Evolutionary conservation across 345 rosid species (phyloP).

Genomic region (Noccaea bulbosa): DNA sequence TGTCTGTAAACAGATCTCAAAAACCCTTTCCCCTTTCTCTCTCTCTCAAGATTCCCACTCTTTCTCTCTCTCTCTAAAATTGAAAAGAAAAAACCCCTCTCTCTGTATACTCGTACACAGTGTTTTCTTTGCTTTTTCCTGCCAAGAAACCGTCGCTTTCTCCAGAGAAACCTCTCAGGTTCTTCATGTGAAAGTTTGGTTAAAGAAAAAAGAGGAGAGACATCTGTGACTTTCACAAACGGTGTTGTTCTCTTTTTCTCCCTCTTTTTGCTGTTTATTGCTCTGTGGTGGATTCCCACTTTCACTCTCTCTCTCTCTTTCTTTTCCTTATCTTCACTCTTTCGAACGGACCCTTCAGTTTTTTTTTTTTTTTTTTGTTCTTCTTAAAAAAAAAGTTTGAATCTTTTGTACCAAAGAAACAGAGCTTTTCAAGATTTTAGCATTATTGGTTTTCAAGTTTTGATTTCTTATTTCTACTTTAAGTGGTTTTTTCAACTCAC

Average conservation of each 20-base stretch:
- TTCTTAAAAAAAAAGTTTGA: not conserved
- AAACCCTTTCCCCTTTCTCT: conserved; percentile 1
- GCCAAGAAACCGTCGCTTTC: conserved; percentile 49
- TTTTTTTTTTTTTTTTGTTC: not conserved
- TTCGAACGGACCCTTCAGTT: conserved; percentile 29
- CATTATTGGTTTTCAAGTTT: conserved; percentile 16
- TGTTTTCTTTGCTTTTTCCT: conserved; percentile 2
- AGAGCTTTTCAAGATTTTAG: conserved; percentile 16
- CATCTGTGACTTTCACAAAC: conserved; percentile 48
- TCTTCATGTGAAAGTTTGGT: conserved; percentile 66
- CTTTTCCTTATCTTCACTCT: not conserved
- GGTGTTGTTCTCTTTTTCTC: conserved; percentile 46
- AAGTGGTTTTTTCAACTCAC: not conserved
- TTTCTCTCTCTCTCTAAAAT: conserved; percentile 28
- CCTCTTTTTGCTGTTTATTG: conserved; percentile 35
- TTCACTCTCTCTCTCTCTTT: not conserved
- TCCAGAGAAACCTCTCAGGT: conserved; percentile 47
- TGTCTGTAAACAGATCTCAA: conserved; percentile 52
- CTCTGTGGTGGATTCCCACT: conserved; percentile 13
- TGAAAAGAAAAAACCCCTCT: not conserved
- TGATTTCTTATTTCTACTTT: not conserved
- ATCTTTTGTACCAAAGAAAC: conserved; percentile 22
- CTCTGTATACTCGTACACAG: conserved; percentile 9
- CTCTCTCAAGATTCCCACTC: conserved; percentile 45
- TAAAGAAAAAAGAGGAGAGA: conserved; percentile 34